A percentile compares a stretch with the other conserved stretches of the same genome.
These are phyloP conservation scores for Macrophomina tecta DNA, from an alignment of 2,329 filamentous ascomycete genomes.

Conservation along the genomic window DNA sequence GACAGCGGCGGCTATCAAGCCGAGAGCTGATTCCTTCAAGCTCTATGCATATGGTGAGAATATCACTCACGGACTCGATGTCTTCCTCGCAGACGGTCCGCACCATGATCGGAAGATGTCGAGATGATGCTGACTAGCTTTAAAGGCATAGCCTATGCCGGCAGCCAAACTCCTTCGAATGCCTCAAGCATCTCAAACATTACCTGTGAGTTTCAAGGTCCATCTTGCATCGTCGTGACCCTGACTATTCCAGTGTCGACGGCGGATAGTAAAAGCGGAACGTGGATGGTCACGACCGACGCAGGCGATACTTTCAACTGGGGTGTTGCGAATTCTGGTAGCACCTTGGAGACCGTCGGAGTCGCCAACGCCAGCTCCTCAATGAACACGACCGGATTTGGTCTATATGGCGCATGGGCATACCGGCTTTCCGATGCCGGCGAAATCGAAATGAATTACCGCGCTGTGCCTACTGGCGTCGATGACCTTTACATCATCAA, in stretches of 20 bases:
- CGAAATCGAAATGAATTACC: constrained; percentile 36
- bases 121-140: constrained; percentile 2
- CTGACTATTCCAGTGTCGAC: constrained; percentile 30
- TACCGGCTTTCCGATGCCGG: constrained; percentile 37
- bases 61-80: constrained; percentile 36
- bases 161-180: constrained; percentile 30
- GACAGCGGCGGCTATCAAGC: constrained; percentile 1
- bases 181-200: constrained; percentile 38
- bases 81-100: constrained; percentile 45
- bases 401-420: constrained; percentile 40
- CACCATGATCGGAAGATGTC: background rate
- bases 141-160: constrained; percentile 44
- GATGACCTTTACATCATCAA: constrained; percentile 32
- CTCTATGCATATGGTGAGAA: constrained; percentile 41
- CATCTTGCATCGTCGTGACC: background rate
- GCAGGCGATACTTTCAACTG: constrained; percentile 32
- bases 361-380: constrained; percentile 35
- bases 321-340: constrained; percentile 32
- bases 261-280: constrained; percentile 24
- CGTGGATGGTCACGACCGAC: constrained; percentile 34
- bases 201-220: constrained; percentile 34
- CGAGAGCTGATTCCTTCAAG: constrained; percentile 30
- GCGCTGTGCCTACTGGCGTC: constrained; percentile 31
- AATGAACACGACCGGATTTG: constrained; percentile 36
- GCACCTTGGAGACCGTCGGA: constrained; percentile 36